These are phyloP conservation scores for Elaeagnus macrophylla DNA, from an alignment of 306 rosid genomes.

Conservation along the genomic window DNA sequence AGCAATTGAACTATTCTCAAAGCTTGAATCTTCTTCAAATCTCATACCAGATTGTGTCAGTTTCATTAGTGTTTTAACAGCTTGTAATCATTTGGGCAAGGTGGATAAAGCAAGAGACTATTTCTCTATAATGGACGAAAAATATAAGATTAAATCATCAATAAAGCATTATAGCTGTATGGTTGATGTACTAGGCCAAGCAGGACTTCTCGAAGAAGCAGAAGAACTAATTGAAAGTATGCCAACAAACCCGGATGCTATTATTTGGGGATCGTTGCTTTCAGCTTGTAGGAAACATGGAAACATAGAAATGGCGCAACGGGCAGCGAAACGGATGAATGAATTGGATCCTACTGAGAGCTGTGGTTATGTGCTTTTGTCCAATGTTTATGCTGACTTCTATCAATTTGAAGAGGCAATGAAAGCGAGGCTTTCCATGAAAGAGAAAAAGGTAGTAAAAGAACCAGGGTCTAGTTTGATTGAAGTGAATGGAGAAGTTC, in stretches of 20 bases:
- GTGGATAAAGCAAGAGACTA: constrained; percentile 47
- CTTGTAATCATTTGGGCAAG: constrained; percentile 65
- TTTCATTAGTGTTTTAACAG: constrained; percentile 70
- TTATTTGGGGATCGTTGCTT: constrained; percentile 82
- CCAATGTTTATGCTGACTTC: constrained; percentile 52
- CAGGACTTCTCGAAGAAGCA: constrained; percentile 67
- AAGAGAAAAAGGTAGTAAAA: constrained; percentile 42
- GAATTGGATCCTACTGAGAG: constrained; percentile 61
- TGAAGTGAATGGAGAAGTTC: constrained; percentile 68
- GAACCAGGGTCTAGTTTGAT: constrained; percentile 87
- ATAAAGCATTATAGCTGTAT: constrained; percentile 69
- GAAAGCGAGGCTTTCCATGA: constrained; percentile 59
- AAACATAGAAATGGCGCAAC: constrained; percentile 47
- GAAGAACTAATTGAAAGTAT: constrained; percentile 46
- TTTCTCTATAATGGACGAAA: constrained; percentile 40
- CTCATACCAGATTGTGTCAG: constrained; percentile 53
- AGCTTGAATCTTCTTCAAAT: constrained; percentile 42
- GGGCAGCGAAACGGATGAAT: constrained; percentile 47
- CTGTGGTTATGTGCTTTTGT: constrained; percentile 60
- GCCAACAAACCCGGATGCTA: constrained; percentile 53
- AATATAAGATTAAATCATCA: constrained; percentile 49
- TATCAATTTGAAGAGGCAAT: constrained; percentile 50
- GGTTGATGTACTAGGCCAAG: constrained; percentile 74
- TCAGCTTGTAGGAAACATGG: constrained; percentile 62
- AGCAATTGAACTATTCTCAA: constrained; percentile 48